Evolutionary conservation across 129 eudicot genomes (phyloP), one percentile per base, ranked within the genome.

Genomic region (Mikania micrantha): DNA sequence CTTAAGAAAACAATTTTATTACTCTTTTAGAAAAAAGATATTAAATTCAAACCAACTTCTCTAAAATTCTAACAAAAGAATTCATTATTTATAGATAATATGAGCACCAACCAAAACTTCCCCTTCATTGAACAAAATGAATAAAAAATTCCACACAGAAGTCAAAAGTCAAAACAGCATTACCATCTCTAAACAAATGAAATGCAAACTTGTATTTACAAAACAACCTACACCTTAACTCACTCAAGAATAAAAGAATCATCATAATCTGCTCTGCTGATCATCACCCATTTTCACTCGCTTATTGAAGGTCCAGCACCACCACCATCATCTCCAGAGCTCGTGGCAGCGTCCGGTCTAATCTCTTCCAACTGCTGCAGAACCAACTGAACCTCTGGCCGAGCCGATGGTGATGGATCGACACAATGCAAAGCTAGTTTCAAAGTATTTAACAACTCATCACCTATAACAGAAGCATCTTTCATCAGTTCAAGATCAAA

Each of bases 371-470:
- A 50, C 66, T 90, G 97, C 82, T 80, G 92, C 20, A 90, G 71
- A 36, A 90, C 82, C 69, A 84, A 77, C 29, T 84, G 87, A 53
- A 83, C 87, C 73, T 90, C 97, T 2, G 97, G 97, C 47, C 97
- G 57, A 36, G 97, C 87, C 2, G 89, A 73, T 7, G 97, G 89
- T 0, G 91, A 78, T 0, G 97, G 97, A 56, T 90, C 97, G n/a
- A 90, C 97, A 50, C 97, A 90, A 76, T 90, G 97, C 80, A 90
- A 77, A 1, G 91, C 97, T 64, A 90, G 75, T 76, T 90, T 90
- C 85, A 90, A 69, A 4, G 95, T 87, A 68, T 90, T 87, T 81
- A 90, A 81, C 76, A 90, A 62, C 79, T 90, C 97, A 39, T 90
- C 97, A n/a, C 97, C 97, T 15, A 90, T 87, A 0, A 68, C 76